A percentile compares a stretch with the other conserved stretches of the same genome.
Conservation (phyloP, 75 land plant genomes). For the Adiantum capillusveneris region DNA sequence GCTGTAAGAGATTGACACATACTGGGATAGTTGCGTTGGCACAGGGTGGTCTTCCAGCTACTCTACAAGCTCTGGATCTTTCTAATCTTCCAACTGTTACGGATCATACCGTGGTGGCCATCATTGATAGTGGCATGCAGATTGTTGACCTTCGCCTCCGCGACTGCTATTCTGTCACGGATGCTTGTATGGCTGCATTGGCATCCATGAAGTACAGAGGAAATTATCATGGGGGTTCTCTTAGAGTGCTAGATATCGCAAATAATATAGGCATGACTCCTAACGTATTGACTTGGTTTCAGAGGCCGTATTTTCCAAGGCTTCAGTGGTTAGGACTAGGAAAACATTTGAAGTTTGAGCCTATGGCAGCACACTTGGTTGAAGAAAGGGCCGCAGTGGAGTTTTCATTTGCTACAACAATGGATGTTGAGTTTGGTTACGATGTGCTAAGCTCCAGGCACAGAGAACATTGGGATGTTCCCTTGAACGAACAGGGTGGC, state of each 20-base stretch:
- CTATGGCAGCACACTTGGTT: too few species aligned
- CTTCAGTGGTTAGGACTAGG: conserved; percentile 64
- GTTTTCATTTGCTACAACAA: too few species aligned
- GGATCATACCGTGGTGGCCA: conserved; percentile 32
- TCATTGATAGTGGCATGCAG: conserved; percentile 23
- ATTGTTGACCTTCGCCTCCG: conserved; percentile 46
- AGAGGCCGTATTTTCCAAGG: conserved; percentile 41
- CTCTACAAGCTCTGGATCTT: conserved; percentile 48
- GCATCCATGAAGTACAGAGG: conserved; percentile 10
- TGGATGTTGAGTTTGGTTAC: too few species aligned
- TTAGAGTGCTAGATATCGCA: conserved; percentile 58
- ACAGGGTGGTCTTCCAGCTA: conserved; percentile 17
- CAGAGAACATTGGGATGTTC: too few species aligned
- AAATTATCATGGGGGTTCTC: conserved; percentile 15
- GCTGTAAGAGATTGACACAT: conserved; percentile 60
- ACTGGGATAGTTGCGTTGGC: conserved; percentile 42
- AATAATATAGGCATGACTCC: conserved; percentile 36
- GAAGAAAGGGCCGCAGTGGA: too few species aligned
- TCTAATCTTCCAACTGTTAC: conserved; percentile 44
- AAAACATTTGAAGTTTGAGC: conserved; percentile 4
- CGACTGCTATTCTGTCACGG: conserved; percentile 46
- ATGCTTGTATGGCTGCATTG: conserved; percentile 40
- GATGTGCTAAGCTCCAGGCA: too few species aligned
- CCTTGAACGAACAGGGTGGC: too few species aligned
- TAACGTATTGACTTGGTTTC: conserved; percentile 21